These are phyloP conservation scores for Helotiales sp. DNA, from an alignment of 2,329 filamentous ascomycete species.

Conservation along the genomic window DNA sequence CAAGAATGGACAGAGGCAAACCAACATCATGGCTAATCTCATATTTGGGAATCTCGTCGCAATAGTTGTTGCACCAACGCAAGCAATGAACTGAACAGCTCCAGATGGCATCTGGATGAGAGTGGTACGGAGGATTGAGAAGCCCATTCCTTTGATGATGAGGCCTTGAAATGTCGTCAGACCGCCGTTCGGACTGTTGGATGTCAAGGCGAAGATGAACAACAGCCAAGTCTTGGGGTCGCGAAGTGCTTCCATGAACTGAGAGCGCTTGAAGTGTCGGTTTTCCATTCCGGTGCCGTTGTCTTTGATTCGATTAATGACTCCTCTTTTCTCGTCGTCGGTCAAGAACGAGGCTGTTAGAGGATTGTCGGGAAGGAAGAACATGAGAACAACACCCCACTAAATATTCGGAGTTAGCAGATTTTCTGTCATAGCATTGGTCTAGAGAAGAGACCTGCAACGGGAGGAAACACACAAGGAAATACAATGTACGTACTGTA, in stretches of 20 bases:
- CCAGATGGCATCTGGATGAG: constrained; percentile 55
- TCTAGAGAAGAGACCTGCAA: no score
- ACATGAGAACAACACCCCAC: constrained; percentile 41
- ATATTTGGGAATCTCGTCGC: constrained; percentile 51
- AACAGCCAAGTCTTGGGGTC: constrained; percentile 47
- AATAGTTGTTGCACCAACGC: constrained; percentile 51
- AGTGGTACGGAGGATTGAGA: constrained; percentile 51
- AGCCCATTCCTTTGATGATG: constrained; percentile 53
- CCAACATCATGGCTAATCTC: constrained; percentile 41
- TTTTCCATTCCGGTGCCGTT: constrained; percentile 43
- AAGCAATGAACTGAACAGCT: constrained; percentile 48
- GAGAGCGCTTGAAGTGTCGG: constrained; percentile 46
- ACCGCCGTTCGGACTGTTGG: constrained; percentile 54
- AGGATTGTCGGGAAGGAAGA: constrained; percentile 45
- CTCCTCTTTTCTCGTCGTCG: constrained; percentile 43
- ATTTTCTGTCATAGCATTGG: no score
- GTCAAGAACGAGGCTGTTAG: constrained; percentile 43
- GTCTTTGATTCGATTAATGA: constrained; percentile 42
- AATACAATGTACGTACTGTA: no score
- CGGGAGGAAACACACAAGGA: no score
- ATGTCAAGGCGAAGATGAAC: constrained; percentile 48
- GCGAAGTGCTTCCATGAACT: constrained; percentile 47
- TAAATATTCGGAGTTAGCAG: constrained; percentile 42
- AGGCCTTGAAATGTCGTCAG: constrained; percentile 56
- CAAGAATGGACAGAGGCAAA: constrained; percentile 35